Evolutionary conservation across 768 basidiomycete species (phyloP).

Genomic region (Antrodiella citrinella): DNA sequence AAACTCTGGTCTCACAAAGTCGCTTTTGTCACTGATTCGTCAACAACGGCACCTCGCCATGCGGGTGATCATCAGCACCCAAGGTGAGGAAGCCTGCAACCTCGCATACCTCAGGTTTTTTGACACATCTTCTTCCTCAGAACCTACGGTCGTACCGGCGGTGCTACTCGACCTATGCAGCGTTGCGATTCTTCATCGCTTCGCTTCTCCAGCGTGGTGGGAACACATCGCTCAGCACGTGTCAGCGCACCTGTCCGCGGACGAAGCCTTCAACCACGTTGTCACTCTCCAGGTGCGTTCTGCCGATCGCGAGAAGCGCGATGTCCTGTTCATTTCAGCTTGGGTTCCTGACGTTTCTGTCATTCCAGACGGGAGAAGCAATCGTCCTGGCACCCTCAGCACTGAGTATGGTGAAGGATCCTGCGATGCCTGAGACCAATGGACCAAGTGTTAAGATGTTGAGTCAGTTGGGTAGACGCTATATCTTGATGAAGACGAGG

Average conservation of each 20-base stretch:
- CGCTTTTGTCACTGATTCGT: constrained; percentile 50
- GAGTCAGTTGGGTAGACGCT: constrained; percentile 42
- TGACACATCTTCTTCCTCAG: constrained; percentile 24
- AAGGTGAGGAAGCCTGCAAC: too few relatives aligned
- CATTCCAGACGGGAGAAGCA: constrained; percentile 57
- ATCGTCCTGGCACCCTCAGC: constrained; percentile 65
- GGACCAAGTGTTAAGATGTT: not conserved
- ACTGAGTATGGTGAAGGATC: constrained; percentile 2
- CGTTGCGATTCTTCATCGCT: constrained; percentile 57
- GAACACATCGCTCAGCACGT: constrained; percentile 59
- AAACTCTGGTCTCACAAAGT: constrained; percentile 47
- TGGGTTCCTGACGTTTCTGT: not conserved
- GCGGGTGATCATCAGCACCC: constrained; percentile 68
- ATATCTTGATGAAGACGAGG: constrained; percentile 54
- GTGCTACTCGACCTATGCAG: constrained; percentile 62
- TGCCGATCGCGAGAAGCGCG: not conserved
- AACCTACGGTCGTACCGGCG: constrained; percentile 67
- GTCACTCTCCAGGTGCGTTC: constrained; percentile 51
- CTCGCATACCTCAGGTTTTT: too few relatives aligned
- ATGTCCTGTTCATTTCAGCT: not conserved
- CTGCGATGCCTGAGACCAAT: not conserved
- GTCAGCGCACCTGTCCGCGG: constrained; percentile 49
- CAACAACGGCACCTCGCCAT: constrained; percentile 69
- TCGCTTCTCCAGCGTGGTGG: constrained; percentile 74
- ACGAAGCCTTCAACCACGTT: constrained; percentile 56